Conservation (phyloP, 164 flowering plant species). For the Malania oleifera region DNA sequence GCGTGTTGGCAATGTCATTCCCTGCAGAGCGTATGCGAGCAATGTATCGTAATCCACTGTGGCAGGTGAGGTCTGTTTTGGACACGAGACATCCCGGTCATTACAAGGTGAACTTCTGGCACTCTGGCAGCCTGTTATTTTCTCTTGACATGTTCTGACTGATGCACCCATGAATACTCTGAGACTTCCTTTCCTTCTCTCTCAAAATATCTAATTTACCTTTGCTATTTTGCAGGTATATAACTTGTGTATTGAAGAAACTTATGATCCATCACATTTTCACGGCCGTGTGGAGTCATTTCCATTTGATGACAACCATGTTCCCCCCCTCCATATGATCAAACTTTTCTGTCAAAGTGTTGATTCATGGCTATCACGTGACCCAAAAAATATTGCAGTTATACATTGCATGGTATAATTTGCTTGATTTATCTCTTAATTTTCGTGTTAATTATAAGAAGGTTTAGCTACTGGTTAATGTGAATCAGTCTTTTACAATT, state of each 20-base stretch:
- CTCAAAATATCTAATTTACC: neutral
- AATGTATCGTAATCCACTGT: slow-evolving; percentile 74
- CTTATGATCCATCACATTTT: slow-evolving; percentile 65
- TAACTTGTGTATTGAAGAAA: slow-evolving; percentile 68
- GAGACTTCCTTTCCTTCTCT: neutral
- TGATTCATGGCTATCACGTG: slow-evolving; percentile 58
- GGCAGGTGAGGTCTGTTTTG: slow-evolving; percentile 78
- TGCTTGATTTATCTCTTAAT: slow-evolving; percentile 6
- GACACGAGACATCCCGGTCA: slow-evolving; percentile 63
- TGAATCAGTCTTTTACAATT: neutral
- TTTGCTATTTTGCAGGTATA: slow-evolving; percentile 40
- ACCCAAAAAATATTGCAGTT: slow-evolving; percentile 66
- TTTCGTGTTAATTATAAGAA: neutral
- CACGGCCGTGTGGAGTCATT: slow-evolving; percentile 66
- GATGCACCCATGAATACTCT: too few relatives aligned
- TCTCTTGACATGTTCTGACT: neutral
- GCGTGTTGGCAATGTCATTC: slow-evolving; percentile 76
- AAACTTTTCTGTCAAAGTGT: slow-evolving; percentile 81
- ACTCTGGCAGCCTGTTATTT: neutral
- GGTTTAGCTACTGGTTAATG: neutral
- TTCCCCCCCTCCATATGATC: slow-evolving; percentile 62
- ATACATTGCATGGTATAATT: slow-evolving; percentile 81
- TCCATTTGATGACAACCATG: slow-evolving; percentile 89
- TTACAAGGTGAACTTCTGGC: slow-evolving; percentile 47
- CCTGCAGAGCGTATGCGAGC: slow-evolving; percentile 81